A percentile compares a stretch with the other conserved stretches of the same genome.
These are phyloP conservation scores for Sphenostylis stenocarpa DNA, from an alignment of 306 rosid genomes.

Conservation along the genomic window DNA sequence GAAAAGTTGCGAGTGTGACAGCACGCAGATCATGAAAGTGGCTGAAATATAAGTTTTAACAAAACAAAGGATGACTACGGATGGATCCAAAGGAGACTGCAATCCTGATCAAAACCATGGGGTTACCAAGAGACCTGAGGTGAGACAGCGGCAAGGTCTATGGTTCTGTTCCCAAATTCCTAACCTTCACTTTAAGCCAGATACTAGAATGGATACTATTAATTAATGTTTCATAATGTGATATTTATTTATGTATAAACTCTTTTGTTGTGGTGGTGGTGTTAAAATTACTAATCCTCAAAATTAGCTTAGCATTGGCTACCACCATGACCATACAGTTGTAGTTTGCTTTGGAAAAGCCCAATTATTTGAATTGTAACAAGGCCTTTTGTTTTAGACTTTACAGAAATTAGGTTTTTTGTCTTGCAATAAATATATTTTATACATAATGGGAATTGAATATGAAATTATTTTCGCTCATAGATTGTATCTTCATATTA, in stretches of 20 bases:
- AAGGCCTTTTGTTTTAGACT: background rate
- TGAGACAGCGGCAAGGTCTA: background rate
- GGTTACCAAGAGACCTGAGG: background rate
- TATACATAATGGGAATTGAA: too few species aligned
- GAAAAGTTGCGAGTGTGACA: slow-evolving; percentile 45
- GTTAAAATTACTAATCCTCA: background rate
- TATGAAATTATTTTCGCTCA: too few species aligned
- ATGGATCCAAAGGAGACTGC: background rate
- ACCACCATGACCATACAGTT: background rate
- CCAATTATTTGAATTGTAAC: background rate
- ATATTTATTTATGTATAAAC: background rate
- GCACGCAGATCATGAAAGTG: slow-evolving; percentile 21
- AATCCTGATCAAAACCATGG: background rate
- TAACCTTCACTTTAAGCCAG: background rate
- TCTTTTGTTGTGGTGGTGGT: background rate
- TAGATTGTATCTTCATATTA: too few species aligned
- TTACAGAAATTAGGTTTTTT: background rate
- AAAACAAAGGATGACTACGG: slow-evolving; percentile 3
- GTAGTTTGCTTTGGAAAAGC: background rate
- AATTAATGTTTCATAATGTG: background rate
- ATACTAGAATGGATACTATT: background rate
- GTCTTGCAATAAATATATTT: too few species aligned
- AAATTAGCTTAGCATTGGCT: background rate
- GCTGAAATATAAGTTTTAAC: background rate
- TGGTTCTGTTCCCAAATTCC: background rate